Evolutionary conservation across 2,329 filamentous ascomycete genomes (phyloP), one percentile per base, ranked within the genome.

Genomic region (Onygenales sp.): DNA sequence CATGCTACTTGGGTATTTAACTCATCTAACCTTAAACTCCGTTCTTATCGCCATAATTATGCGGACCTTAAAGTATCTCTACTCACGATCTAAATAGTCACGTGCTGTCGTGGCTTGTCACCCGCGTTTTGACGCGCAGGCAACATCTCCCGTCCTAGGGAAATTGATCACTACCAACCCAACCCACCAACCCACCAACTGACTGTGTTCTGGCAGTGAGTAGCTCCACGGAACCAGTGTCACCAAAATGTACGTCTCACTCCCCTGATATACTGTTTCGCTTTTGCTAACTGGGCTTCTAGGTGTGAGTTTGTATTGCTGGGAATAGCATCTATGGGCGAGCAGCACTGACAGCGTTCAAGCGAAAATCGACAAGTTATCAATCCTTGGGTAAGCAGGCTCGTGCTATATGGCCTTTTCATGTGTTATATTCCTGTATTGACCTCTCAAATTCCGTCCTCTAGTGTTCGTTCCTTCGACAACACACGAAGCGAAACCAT

Each of bases 301-400:
- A 59, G 57, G 57, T 59, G 57, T 59, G 49, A 55, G 57, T 53
- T 27, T 27, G 21, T 27, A 27, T 27, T 27, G 21, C 21, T 27
- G 21, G 21, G 21, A 27, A 27, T 27, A 17, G 17, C 17, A 27
- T 27, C 21, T 27, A 27, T 27, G 21, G 21, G 21, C 21, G 21
- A 27, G 21, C 4, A 27, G 21, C 21, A 27, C 39, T 47, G 45
- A 53, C 14, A 39, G 14, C 46, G 27, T 39, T 21, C 21, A 52
- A 88, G 88, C 91, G 60, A 86, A 83, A 68, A 91, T 97, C 62
- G 88, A 95, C 66, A 94, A 91, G 67, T 81, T 96, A 61, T 87
- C 86, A 60, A 93, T 97, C 58, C 74, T 84, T 66, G 92, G 90
- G 80, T 82, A 71, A 58, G 64, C 7, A 48, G 36, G 11, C n/a